A percentile compares a stretch with the other conserved stretches of the same genome.
These are phyloP conservation scores for Trametes hirsuta DNA, from an alignment of 1,284 basidiomycete genomes.

Conservation along the genomic window DNA sequence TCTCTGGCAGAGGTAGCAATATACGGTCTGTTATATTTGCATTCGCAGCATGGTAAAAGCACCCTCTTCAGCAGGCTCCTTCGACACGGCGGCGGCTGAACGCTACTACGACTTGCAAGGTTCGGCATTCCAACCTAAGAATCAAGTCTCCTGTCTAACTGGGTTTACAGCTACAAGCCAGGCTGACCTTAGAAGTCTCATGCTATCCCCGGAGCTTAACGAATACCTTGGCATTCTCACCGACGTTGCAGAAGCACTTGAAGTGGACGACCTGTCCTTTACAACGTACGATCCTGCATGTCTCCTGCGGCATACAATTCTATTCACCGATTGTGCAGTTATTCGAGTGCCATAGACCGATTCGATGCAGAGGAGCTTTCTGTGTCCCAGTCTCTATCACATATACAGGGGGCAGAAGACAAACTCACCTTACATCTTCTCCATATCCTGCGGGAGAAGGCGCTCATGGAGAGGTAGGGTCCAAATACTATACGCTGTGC, in stretches of 20 bases:
- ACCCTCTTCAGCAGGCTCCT: not conserved
- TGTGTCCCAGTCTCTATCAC: slow-evolving; percentile 36
- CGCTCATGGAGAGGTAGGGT: slow-evolving; percentile 44
- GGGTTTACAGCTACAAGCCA: not conserved
- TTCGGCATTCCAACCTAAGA: not conserved
- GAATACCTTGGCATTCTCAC: slow-evolving; percentile 19
- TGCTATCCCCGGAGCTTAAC: slow-evolving; percentile 12
- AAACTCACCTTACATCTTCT: slow-evolving; percentile 42
- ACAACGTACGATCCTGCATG: slow-evolving; percentile 17
- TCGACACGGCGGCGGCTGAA: not conserved
- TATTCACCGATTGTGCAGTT: slow-evolving; percentile 31
- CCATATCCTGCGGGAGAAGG: slow-evolving; percentile 37
- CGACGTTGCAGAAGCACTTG: slow-evolving; percentile 29
- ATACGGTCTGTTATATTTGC: not conserved
- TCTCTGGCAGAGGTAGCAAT: not conserved
- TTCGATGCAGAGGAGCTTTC: slow-evolving; percentile 39
- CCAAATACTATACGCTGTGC: too few species aligned
- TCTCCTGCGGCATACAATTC: too few species aligned
- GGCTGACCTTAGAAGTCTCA: not conserved
- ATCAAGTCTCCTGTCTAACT: not conserved
- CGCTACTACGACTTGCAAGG: slow-evolving; percentile 15
- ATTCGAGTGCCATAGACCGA: slow-evolving; percentile 39
- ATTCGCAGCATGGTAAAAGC: not conserved
- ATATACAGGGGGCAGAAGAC: slow-evolving; percentile 39
- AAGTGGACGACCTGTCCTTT: slow-evolving; percentile 31